Conservation (phyloP, 176 grass and related monocot species). For the Poa annua region DNA sequence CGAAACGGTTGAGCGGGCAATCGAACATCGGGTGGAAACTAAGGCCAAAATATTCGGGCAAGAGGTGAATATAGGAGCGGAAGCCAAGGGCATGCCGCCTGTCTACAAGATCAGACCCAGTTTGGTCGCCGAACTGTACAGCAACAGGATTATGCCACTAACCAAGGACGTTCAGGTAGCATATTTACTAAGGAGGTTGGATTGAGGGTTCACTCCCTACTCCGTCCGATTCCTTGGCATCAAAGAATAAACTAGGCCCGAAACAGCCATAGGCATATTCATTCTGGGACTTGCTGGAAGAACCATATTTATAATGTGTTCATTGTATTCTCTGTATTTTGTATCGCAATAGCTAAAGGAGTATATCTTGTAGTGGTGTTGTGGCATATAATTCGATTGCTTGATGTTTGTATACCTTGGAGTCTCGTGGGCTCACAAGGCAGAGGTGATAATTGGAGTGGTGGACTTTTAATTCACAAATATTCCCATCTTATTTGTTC, state of each 20-base stretch:
- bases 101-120: slow-evolving; percentile 76
- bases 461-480: no score
- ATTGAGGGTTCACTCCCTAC: slow-evolving; percentile 45
- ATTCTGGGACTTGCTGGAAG: slow-evolving; percentile 25
- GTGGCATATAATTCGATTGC: not conserved
- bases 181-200: slow-evolving; percentile 82
- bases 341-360: not conserved
- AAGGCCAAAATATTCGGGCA: slow-evolving; percentile 88
- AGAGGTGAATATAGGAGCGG: slow-evolving; percentile 61
- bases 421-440: not conserved
- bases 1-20: slow-evolving; percentile 57
- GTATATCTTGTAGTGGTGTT: not conserved
- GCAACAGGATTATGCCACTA: slow-evolving; percentile 85
- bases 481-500: no score
- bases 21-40: slow-evolving; percentile 64
- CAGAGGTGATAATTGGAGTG: no score
- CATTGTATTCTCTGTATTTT: not conserved
- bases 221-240: not conserved
- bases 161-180: slow-evolving; percentile 87
- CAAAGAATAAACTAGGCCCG: not conserved
- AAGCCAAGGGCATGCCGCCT: slow-evolving; percentile 39
- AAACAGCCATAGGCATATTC: not conserved
- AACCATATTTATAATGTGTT: not conserved
- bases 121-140: slow-evolving; percentile 80
- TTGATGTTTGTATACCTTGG: not conserved